Conservation (phyloP, 305 asterid species). For the Galium porrigens region DNA sequence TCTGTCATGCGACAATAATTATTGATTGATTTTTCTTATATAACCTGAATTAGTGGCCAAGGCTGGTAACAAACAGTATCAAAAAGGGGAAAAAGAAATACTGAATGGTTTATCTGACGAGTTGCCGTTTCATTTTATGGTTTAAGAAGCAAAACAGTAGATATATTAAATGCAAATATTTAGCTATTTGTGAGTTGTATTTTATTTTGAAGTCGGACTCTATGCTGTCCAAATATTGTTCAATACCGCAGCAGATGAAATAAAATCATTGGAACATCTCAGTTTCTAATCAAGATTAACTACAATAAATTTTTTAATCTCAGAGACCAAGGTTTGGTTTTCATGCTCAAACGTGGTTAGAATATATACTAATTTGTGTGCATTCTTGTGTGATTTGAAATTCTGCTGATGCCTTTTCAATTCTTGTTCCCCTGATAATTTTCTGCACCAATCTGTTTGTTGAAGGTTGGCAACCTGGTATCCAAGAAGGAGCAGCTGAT, state of each 20-base stretch:
- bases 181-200: not conserved
- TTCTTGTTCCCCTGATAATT: slow-evolving; percentile 9
- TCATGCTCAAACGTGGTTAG: not conserved
- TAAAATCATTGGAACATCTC: not conserved
- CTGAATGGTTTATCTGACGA: not conserved
- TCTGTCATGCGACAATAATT: slow-evolving; percentile 2
- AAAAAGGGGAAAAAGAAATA: not conserved
- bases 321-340: not conserved
- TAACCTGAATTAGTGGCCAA: not conserved
- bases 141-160: not conserved
- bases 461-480: slow-evolving; percentile 94
- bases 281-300: not conserved
- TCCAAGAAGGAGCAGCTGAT: slow-evolving; percentile 80
- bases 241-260: not conserved
- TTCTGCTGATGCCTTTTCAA: not conserved
- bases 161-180: not conserved
- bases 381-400: not conserved
- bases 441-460: slow-evolving; percentile 6
- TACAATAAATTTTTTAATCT: not conserved
- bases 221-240: not conserved
- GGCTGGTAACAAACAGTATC: not conserved
- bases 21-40: not conserved
- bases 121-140: not conserved
- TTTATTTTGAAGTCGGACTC: not conserved
- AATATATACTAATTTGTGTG: not conserved